Percentiles rank a stretch among this genome's conserved stretches.
Evolutionary conservation across 495 filamentous ascomycete genomes (phyloP).

Genomic region (Neurospora sp.): DNA sequence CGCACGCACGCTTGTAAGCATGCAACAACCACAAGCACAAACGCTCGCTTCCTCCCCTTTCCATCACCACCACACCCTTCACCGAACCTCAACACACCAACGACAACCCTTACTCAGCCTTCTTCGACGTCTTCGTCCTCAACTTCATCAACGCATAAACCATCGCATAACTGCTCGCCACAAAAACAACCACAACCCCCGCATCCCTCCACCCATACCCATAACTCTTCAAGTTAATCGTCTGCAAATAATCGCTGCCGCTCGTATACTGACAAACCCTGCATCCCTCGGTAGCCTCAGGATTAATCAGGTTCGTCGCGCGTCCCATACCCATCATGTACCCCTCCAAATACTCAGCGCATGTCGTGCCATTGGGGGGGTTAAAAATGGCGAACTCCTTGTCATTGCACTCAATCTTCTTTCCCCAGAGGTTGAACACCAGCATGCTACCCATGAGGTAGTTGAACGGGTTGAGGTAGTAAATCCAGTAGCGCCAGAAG

Average conservation of each 20-base stretch:
- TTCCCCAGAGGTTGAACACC: constrained; percentile 14
- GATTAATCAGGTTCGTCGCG: constrained; percentile 28
- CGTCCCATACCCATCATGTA: constrained; percentile 21
- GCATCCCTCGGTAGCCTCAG: constrained; percentile 37
- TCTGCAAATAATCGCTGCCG: constrained; percentile 45
- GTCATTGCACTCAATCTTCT: constrained; percentile 5
- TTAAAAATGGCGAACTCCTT: constrained; percentile 17
- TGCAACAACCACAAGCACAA: too few species aligned
- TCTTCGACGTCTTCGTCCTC: constrained; percentile 22
- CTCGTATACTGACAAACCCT: constrained; percentile 50
- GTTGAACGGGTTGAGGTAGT: constrained; percentile 47
- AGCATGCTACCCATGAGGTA: constrained; percentile 40
- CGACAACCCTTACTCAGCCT: constrained; percentile 21
- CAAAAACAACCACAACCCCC: constrained; percentile 34
- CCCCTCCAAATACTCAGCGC: constrained; percentile 15
- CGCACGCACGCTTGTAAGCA: background rate
- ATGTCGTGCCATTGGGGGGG: constrained; percentile 16
- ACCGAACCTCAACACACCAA: too few species aligned
- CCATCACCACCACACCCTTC: too few species aligned
- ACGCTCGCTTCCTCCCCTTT: too few species aligned
- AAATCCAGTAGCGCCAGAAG: constrained; percentile 39
- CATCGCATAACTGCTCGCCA: constrained; percentile 19
- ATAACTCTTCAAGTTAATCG: constrained; percentile 26
- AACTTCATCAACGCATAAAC: constrained; percentile 25
- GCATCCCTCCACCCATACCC: constrained; percentile 53